Evolutionary conservation across 805 yeast genomes (phyloP).

Genomic region (Metschnikowia dekortorum): DNA sequence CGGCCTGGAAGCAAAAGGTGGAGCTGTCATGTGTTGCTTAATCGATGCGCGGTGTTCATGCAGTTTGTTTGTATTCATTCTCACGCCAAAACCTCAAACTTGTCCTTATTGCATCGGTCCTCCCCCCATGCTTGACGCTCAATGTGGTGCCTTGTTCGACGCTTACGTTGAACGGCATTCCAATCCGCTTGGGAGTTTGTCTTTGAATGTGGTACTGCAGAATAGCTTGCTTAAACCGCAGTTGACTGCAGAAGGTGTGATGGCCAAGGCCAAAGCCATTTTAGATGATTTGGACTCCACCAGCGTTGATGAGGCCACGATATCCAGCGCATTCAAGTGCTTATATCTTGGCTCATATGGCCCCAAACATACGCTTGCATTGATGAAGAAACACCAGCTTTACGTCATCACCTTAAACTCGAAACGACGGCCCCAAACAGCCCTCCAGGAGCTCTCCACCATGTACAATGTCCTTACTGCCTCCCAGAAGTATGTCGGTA

Average conservation of each 20-base stretch:
- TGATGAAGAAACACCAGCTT: conserved; percentile 12
- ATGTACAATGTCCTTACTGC: conserved; percentile 8
- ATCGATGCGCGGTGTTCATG: conserved; percentile 2
- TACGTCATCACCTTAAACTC: conserved; percentile 10
- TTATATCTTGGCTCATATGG: conserved; percentile 3
- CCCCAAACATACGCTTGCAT: not conserved
- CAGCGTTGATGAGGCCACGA: not conserved
- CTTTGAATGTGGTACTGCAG: conserved; percentile 1
- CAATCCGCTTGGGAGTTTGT: conserved; percentile 1
- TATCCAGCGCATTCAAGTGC: conserved; percentile 12
- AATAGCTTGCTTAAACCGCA: not conserved
- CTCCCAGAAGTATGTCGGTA: not conserved
- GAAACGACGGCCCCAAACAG: conserved; percentile 4
- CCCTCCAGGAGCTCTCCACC: conserved; percentile 13
- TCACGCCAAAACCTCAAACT: not conserved
- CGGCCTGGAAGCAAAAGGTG: too few relatives aligned
- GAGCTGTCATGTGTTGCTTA: not conserved
- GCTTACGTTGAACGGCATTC: conserved; percentile 4
- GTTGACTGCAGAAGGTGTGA: not conserved
- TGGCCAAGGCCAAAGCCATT: conserved; percentile 1
- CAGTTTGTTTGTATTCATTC: conserved; percentile 5
- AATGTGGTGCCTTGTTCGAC: not conserved
- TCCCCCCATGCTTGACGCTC: conserved; percentile 3
- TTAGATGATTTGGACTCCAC: not conserved
- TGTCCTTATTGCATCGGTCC: not conserved